Conservation (phyloP, 805 yeast genomes). For the Candida piceae region DNA sequence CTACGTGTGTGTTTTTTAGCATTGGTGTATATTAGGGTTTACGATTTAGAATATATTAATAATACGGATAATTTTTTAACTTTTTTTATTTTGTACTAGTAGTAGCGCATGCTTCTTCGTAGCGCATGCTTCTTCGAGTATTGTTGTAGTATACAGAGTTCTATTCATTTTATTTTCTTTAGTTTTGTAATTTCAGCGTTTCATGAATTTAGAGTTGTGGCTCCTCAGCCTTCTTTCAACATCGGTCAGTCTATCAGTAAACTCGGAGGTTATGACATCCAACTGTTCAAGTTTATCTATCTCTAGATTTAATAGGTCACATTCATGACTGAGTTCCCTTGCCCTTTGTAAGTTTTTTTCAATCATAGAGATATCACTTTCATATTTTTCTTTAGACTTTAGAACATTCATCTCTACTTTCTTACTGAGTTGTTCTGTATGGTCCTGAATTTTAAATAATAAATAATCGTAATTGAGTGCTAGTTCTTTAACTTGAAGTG, state of each 20-base stretch:
- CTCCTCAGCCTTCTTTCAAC: conserved; percentile 18
- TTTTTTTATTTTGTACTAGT: too few relatives aligned
- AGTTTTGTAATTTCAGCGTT: too few relatives aligned
- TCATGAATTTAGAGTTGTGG: conserved; percentile 12
- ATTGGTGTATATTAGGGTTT: conserved; percentile 1
- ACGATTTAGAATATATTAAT: too few relatives aligned
- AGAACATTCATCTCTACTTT: conserved; percentile 24
- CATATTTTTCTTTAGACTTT: conserved; percentile 20
- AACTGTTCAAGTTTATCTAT: conserved; percentile 32
- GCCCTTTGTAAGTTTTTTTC: conserved; percentile 16
- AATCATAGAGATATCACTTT: conserved; percentile 17
- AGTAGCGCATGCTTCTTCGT: background rate
- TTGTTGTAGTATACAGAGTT: too few relatives aligned
- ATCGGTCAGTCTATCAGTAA: conserved; percentile 18
- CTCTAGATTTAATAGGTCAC: conserved; percentile 25
- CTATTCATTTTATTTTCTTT: too few relatives aligned
- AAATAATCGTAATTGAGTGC: conserved; percentile 63
- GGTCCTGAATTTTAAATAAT: conserved; percentile 55
- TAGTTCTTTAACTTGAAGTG: conserved; percentile 54
- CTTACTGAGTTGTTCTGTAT: conserved; percentile 37
- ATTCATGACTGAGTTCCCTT: conserved; percentile 17
- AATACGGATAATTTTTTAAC: too few relatives aligned
- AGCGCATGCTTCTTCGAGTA: background rate
- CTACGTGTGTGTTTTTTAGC: background rate
- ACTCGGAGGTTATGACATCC: conserved; percentile 27